phyloP scores from a whole-genome alignment of 768 basidiomycete genomes.

The Boletus rubroflammeus region DNA sequence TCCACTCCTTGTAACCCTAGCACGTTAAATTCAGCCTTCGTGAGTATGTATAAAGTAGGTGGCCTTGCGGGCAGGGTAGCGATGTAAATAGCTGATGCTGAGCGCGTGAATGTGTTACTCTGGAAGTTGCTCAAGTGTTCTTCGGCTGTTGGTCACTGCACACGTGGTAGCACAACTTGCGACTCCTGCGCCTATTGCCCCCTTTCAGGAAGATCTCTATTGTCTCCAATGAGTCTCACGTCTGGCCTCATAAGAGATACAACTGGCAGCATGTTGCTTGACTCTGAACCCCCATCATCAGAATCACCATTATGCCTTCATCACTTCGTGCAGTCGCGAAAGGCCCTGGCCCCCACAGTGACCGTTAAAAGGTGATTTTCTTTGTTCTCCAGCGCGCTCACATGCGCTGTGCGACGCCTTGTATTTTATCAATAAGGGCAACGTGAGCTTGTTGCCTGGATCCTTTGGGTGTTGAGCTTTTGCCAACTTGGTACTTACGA shows the following conservation, averaged over 20 bases:
- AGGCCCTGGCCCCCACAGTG: not conserved
- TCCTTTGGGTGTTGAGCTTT: conserved; percentile 2
- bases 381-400: not conserved
- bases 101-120: not conserved
- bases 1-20: conserved; percentile 23
- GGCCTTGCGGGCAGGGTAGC: not conserved
- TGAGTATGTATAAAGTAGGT: too few relatives aligned
- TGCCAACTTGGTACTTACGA: not conserved
- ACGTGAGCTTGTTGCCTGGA: not conserved
- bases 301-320: not conserved
- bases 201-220: not conserved
- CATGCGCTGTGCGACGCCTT: conserved; percentile 8
- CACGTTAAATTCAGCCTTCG: not conserved
- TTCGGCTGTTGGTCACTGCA: too few relatives aligned
- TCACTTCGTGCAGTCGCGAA: not conserved
- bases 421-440: conserved; percentile 14
- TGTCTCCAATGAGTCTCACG: conserved; percentile 7
- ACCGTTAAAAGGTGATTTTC: not conserved
- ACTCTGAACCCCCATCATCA: conserved; percentile 10
- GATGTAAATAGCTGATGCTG: not conserved
- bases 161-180: too few relatives aligned
- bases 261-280: not conserved
- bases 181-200: not conserved
- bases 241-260: conserved; percentile 1
- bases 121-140: too few relatives aligned